Evolutionary conservation across 225 moss, liverwort and hornwort species (phyloP).

Genomic region (Pleurozium schreberi): DNA sequence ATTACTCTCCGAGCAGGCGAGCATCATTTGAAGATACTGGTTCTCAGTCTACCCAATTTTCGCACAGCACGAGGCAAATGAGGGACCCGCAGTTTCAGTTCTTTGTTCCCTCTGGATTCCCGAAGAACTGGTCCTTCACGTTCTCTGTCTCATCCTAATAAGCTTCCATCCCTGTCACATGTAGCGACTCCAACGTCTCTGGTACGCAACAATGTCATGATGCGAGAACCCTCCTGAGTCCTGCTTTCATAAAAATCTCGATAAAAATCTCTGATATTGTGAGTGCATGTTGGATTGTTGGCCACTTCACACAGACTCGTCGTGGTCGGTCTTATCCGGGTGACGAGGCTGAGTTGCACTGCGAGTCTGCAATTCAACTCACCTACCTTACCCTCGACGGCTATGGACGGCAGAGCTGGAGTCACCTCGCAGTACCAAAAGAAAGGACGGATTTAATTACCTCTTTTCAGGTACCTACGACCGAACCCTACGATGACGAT

Average conservation of each 20-base stretch:
- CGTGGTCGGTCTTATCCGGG: neutral
- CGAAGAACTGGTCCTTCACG: neutral
- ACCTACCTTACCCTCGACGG: neutral
- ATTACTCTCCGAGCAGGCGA: neutral
- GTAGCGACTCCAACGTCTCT: neutral
- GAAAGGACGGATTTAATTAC: conserved; percentile 2
- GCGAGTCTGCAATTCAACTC: neutral
- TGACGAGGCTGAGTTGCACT: conserved; percentile 13
- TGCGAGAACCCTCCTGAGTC: neutral
- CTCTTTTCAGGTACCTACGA: neutral
- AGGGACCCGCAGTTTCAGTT: neutral
- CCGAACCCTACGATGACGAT: neutral
- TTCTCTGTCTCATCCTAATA: neutral
- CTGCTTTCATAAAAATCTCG: neutral
- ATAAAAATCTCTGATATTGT: neutral
- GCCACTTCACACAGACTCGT: neutral
- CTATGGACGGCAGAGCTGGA: neutral
- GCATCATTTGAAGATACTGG: neutral
- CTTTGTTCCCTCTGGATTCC: neutral
- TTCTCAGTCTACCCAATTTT: neutral
- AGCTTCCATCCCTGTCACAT: neutral
- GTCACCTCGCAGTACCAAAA: neutral
- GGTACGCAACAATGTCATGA: conserved; percentile 5
- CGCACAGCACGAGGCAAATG: neutral
- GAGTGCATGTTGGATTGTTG: neutral